phyloP scores from a whole-genome alignment of 805 yeast genomes.

The Lipomyces yamadae region DNA sequence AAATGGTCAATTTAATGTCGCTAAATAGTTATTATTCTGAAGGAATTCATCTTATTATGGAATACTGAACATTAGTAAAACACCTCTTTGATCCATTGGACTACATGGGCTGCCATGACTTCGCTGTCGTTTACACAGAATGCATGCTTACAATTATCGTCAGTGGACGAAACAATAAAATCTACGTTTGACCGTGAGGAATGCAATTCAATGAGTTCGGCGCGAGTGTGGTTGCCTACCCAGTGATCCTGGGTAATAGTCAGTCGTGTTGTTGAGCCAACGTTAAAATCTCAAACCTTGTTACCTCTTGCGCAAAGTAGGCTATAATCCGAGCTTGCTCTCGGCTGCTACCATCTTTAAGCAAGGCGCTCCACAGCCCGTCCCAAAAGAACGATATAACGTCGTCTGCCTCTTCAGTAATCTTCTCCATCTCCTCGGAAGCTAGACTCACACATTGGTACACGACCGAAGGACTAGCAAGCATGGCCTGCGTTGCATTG shows the following conservation, averaged over 20 bases:
- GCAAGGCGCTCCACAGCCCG: constrained; percentile 46
- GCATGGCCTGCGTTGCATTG: constrained; percentile 52
- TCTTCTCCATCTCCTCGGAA: constrained; percentile 60
- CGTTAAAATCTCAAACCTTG: constrained; percentile 42
- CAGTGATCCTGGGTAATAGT: constrained; percentile 65
- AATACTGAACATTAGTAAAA: background rate
- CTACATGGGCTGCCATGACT: constrained; percentile 49
- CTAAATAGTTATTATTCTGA: background rate
- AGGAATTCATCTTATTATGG: too few relatives aligned
- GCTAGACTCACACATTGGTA: constrained; percentile 63
- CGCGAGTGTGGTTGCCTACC: constrained; percentile 61
- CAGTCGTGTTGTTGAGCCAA: constrained; percentile 49
- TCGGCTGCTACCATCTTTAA: background rate
- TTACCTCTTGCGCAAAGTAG: constrained; percentile 30
- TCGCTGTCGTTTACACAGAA: constrained; percentile 63
- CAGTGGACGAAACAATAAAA: constrained; percentile 47
- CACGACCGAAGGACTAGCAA: constrained; percentile 52
- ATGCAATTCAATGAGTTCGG: constrained; percentile 50
- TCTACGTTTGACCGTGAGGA: constrained; percentile 43
- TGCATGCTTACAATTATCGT: constrained; percentile 56
- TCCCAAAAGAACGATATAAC: constrained; percentile 54
- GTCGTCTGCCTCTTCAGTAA: constrained; percentile 51
- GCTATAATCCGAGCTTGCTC: constrained; percentile 20
- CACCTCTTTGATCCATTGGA: constrained; percentile 17
- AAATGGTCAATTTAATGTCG: background rate